Evolutionary conservation across 2,329 filamentous ascomycete species (phyloP), one percentile per base, ranked within the genome.

Genomic region (Dactylellina cionopaga): DNA sequence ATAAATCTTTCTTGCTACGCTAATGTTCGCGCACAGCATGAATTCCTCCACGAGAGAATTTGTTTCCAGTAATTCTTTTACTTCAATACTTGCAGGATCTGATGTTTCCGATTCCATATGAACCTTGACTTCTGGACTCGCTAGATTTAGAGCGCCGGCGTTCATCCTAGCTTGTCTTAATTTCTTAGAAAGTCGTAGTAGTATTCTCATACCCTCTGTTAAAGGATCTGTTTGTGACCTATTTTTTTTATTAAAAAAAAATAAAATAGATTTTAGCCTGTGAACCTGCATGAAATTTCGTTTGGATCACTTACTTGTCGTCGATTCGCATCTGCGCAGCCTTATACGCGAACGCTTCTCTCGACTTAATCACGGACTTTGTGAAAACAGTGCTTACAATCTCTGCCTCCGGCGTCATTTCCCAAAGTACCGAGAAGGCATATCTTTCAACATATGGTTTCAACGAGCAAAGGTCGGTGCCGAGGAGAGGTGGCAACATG

Each of bases 1-100:
- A 82, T 96, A 92, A 79, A 96, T 96, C 80, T 92, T 94, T 75
- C 88, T 86, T 5, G 94, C 95, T 27, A 99, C 96, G 76, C 90
- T 94, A 78, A 92, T 92, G 82, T 99, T 99, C 84, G 95, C 96
- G 80, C 98, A 90, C 79, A 99, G 85, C 95, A 99, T 99, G 85
- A 99, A 98, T 80, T 99, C 95, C 80, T 99, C 95, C 25, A 99
- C 96, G 3, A 99, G 87, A 19, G 94, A 97, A 83, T 98, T 99
- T 58, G 95, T 99, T 78, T 95, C 93, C 35, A 99, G 88, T 55
- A 93, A 88, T 77, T 93, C 86, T 82, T 99, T 99, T 4, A 93
- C 96, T 84, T 98, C 92, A 76, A 99, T 92, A 77, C 98, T 95
- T 60, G 96, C 90, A 0, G 95, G 94, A 79, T 98, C 95, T 0